Evolutionary conservation across 2,329 filamentous ascomycete species (phyloP).

Genomic region (Dothiorella sarmentorum): DNA sequence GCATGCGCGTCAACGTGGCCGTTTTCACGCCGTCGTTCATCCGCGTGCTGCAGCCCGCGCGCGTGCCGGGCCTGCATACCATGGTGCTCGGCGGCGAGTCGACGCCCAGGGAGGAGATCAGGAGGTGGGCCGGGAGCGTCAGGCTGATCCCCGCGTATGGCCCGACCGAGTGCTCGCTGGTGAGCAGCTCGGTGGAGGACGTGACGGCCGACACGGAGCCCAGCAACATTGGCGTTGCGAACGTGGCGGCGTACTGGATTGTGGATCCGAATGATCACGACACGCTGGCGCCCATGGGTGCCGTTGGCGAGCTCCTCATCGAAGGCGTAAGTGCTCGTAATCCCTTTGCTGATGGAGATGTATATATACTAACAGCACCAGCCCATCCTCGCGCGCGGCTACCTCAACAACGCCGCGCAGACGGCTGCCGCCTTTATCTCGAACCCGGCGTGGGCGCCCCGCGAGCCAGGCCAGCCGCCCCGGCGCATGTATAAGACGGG

Average conservation of each 20-base stretch:
- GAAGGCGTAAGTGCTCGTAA: conserved; percentile 17
- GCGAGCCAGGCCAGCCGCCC: conserved; percentile 21
- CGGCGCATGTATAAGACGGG: conserved; percentile 35
- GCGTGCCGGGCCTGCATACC: conserved; percentile 44
- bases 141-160: conserved; percentile 40
- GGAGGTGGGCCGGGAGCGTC: conserved; percentile 35
- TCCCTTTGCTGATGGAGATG: neutral
- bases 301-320: conserved; percentile 23
- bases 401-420: conserved; percentile 32
- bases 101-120: conserved; percentile 30
- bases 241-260: conserved; percentile 23
- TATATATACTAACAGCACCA: neutral
- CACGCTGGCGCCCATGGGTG: conserved; percentile 29
- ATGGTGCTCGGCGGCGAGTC: conserved; percentile 33
- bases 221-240: neutral
- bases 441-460: conserved; percentile 27
- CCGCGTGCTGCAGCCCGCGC: conserved; percentile 34
- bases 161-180: conserved; percentile 37
- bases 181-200: conserved; percentile 29
- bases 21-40: conserved; percentile 45
- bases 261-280: conserved; percentile 28
- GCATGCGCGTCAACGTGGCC: conserved; percentile 40
- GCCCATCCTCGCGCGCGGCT: conserved; percentile 42
- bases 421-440: conserved; percentile 31
- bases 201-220: conserved; percentile 19